Conservation (phyloP, 2,329 filamentous ascomycete species). For the Phaeosphaeria sp. region DNA sequence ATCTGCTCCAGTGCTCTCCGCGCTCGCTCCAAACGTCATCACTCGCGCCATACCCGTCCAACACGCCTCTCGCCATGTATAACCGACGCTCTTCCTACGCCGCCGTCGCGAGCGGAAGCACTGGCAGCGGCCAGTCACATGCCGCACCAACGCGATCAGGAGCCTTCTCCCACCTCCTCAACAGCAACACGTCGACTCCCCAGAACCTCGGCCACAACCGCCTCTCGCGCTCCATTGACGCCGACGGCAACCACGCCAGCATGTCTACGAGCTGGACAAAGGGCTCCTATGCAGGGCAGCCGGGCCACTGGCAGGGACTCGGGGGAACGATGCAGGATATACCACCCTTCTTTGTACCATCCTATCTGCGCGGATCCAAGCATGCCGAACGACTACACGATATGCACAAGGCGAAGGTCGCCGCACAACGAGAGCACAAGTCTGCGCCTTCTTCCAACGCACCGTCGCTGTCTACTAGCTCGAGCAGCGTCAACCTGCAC, state of each 20-base stretch:
- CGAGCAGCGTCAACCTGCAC: slow-evolving; percentile 65
- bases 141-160: slow-evolving; percentile 46
- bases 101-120: slow-evolving; percentile 64
- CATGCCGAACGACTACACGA: slow-evolving; percentile 80
- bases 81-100: slow-evolving; percentile 65
- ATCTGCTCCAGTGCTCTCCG: slow-evolving; percentile 1
- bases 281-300: slow-evolving; percentile 58
- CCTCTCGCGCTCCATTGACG: slow-evolving; percentile 53
- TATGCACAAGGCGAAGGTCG: slow-evolving; percentile 67
- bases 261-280: slow-evolving; percentile 53
- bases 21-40: slow-evolving; percentile 7
- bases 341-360: slow-evolving; percentile 77
- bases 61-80: slow-evolving; percentile 25
- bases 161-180: slow-evolving; percentile 64
- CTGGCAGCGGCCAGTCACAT: slow-evolving; percentile 39
- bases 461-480: slow-evolving; percentile 61
- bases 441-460: slow-evolving; percentile 54
- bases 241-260: slow-evolving; percentile 57
- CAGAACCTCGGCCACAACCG: slow-evolving; percentile 34
- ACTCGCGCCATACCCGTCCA: slow-evolving; percentile 1
- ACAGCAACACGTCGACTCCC: slow-evolving; percentile 48
- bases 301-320: slow-evolving; percentile 44
- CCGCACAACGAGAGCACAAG: slow-evolving; percentile 54
- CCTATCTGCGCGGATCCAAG: slow-evolving; percentile 79
- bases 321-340: slow-evolving; percentile 34